Evolutionary conservation across 768 basidiomycete species (phyloP).

Genomic region (Tylopilus rubrobrunneus): DNA sequence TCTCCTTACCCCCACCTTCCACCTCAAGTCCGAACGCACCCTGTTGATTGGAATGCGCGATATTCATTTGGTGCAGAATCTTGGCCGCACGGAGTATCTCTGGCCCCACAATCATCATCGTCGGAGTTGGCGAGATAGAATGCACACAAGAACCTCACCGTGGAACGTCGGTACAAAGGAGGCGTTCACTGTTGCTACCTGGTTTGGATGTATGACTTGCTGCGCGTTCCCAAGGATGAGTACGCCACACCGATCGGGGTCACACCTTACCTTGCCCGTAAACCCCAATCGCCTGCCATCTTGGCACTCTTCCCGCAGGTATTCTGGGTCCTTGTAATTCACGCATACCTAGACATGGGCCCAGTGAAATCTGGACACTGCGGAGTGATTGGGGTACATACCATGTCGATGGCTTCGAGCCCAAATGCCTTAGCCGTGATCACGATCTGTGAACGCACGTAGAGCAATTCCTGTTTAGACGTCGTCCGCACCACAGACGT

Average conservation of each 20-base stretch:
- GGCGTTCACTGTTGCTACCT: slow-evolving; percentile 72
- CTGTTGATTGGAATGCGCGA: slow-evolving; percentile 45
- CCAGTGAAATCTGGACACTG: neutral
- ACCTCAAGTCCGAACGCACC: slow-evolving; percentile 76
- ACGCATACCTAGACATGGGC: slow-evolving; percentile 64
- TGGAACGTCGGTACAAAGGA: slow-evolving; percentile 72
- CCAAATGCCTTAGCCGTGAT: slow-evolving; percentile 80
- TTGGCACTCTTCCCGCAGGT: slow-evolving; percentile 66
- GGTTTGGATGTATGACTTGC: slow-evolving; percentile 94
- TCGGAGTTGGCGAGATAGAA: neutral
- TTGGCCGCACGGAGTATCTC: slow-evolving; percentile 75
- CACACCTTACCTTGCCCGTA: slow-evolving; percentile 69
- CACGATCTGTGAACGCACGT: slow-evolving; percentile 78
- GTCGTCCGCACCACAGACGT: slow-evolving; percentile 75
- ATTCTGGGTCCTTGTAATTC: slow-evolving; percentile 71
- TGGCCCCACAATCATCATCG: slow-evolving; percentile 24
- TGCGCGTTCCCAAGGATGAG: slow-evolving; percentile 27
- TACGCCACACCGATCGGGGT: neutral
- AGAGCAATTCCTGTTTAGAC: slow-evolving; percentile 74
- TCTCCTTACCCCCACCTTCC: slow-evolving; percentile 55
- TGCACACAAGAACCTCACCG: slow-evolving; percentile 41
- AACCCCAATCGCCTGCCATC: slow-evolving; percentile 85
- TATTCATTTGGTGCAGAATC: slow-evolving; percentile 64
- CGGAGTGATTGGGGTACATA: slow-evolving; percentile 24
- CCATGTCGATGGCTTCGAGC: slow-evolving; percentile 90